A percentile compares a stretch with the other conserved stretches of the same genome.
phyloP scores from a whole-genome alignment of 2,329 filamentous ascomycete genomes.

The Chrysoporthe deuterocubensis region DNA sequence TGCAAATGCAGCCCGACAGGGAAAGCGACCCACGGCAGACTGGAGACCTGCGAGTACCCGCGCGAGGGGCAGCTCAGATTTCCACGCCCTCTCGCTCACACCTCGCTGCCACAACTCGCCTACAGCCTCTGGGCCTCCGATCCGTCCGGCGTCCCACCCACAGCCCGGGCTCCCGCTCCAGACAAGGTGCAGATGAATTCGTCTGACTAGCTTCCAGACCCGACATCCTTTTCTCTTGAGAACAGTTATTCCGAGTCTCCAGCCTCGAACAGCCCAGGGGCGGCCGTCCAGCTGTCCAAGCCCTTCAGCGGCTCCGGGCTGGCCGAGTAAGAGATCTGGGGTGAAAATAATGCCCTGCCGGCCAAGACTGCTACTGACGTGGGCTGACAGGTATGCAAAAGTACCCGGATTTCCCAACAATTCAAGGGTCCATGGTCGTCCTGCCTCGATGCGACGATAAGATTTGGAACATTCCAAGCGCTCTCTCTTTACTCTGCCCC shows the following conservation, averaged over 20 bases:
- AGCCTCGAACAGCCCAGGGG: background rate
- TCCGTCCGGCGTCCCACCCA: background rate
- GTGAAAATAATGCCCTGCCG: background rate
- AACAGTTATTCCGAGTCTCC: background rate
- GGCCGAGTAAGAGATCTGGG: background rate
- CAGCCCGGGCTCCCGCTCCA: background rate
- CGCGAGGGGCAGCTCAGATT: background rate
- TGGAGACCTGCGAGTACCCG: background rate
- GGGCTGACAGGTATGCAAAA: constrained; percentile 3
- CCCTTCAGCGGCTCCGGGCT: background rate
- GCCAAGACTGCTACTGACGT: background rate
- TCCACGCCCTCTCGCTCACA: background rate
- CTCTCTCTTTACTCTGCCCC: background rate
- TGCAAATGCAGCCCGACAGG: background rate
- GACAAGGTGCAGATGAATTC: background rate
- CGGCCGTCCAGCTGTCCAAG: background rate
- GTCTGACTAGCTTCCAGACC: background rate
- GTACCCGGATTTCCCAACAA: constrained; percentile 9
- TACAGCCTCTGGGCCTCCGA: background rate
- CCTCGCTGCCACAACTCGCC: background rate
- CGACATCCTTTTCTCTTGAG: background rate
- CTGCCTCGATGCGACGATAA: background rate
- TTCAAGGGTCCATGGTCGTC: background rate
- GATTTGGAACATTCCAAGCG: constrained; percentile 6
- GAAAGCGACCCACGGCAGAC: background rate